Evolutionary conservation across 169 alveolate genomes (phyloP).

Genomic region (Plasmodium coatneyi): DNA sequence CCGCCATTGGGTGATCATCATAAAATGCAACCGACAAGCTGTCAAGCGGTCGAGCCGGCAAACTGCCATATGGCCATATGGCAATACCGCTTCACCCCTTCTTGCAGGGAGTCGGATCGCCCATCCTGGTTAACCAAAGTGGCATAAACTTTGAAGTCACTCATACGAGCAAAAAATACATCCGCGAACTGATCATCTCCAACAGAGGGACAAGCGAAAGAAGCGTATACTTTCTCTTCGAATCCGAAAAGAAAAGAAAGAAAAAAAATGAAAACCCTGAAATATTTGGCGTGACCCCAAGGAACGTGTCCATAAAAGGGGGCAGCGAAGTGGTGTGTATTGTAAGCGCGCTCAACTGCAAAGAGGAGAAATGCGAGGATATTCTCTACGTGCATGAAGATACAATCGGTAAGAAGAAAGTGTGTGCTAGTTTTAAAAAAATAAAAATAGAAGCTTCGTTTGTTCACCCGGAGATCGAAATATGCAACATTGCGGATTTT

Average conservation of each 20-base stretch:
- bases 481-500: constrained; percentile 19
- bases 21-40: neutral
- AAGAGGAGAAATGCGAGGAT: constrained; percentile 66
- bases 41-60: neutral
- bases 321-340: constrained; percentile 39
- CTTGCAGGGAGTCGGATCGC: constrained; percentile 42
- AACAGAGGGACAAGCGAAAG: constrained; percentile 59
- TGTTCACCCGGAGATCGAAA: constrained; percentile 58
- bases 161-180: constrained; percentile 46
- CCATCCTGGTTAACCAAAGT: constrained; percentile 29
- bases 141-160: constrained; percentile 12
- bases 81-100: neutral
- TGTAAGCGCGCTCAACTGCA: constrained; percentile 30
- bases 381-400: constrained; percentile 48
- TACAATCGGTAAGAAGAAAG: constrained; percentile 21
- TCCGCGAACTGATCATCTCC: constrained; percentile 43
- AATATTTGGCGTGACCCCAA: constrained; percentile 56
- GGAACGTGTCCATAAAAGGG: constrained; percentile 34
- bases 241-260: constrained; percentile 49
- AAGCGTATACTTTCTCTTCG: constrained; percentile 28
- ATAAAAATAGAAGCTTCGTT: constrained; percentile 45
- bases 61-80: neutral
- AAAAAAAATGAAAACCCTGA: constrained; percentile 19
- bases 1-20: neutral
- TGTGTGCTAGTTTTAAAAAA: constrained; percentile 35